Percentiles rank a stretch among this genome's conserved stretches.
Conservation (phyloP, 2,329 filamentous ascomycete species). For the Colletotrichum shisoi region DNA sequence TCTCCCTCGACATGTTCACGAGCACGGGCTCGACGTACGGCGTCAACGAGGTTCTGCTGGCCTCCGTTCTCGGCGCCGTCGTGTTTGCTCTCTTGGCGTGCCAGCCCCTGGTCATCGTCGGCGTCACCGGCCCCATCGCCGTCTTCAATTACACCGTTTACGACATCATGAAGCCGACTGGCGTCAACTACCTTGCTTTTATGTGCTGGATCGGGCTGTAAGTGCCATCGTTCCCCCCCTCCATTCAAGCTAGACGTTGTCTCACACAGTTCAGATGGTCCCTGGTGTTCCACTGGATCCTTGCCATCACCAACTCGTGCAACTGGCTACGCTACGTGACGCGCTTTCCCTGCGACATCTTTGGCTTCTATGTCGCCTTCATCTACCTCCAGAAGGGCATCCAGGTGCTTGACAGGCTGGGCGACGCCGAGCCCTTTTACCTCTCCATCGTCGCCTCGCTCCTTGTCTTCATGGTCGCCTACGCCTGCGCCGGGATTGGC, state of each 20-base stretch:
- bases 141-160: conserved; percentile 96
- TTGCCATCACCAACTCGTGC: conserved; percentile 85
- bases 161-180: conserved; percentile 80
- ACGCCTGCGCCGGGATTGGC: conserved; percentile 76
- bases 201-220: conserved; percentile 90
- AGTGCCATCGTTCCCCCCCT: conserved; percentile 44
- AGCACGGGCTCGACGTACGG: conserved; percentile 86
- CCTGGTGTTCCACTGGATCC: conserved; percentile 81
- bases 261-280: conserved; percentile 68
- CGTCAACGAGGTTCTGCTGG: conserved; percentile 88
- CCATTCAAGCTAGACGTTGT: background rate
- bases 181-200: conserved; percentile 84
- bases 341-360: conserved; percentile 90
- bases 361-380: conserved; percentile 91
- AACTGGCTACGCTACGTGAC: conserved; percentile 90
- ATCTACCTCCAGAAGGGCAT: conserved; percentile 93
- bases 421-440: conserved; percentile 73
- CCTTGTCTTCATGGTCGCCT: conserved; percentile 79
- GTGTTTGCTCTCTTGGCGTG: conserved; percentile 82
- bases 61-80: conserved; percentile 81
- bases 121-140: conserved; percentile 90
- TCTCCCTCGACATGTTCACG: conserved; percentile 91
- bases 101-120: conserved; percentile 89
- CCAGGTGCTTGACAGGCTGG: conserved; percentile 81
- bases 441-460: conserved; percentile 79